These are phyloP conservation scores for Leccinum insolens DNA, from an alignment of 1,284 basidiomycete genomes.

Conservation along the genomic window DNA sequence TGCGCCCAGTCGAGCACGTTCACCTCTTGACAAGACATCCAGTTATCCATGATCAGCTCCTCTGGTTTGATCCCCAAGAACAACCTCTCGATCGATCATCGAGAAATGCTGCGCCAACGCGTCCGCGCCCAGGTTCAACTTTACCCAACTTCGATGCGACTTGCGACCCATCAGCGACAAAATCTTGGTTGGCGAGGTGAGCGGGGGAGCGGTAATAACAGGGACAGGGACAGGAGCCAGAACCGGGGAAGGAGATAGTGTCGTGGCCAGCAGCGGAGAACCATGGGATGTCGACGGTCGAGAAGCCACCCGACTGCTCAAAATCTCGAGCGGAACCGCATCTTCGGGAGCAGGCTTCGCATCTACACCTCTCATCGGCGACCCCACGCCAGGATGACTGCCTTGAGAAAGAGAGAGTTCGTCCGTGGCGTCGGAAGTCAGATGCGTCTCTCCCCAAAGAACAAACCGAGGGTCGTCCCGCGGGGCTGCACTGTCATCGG, in stretches of 20 bases:
- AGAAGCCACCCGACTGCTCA: slow-evolving; percentile 57
- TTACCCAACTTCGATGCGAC: slow-evolving; percentile 67
- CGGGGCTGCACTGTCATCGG: slow-evolving; percentile 68
- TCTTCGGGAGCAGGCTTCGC: slow-evolving; percentile 59
- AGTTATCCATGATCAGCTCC: slow-evolving; percentile 75
- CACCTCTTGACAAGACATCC: slow-evolving; percentile 40
- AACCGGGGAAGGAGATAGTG: background rate
- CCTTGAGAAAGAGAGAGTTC: slow-evolving; percentile 50
- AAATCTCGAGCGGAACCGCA: slow-evolving; percentile 66
- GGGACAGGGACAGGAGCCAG: background rate
- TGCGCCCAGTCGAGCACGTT: slow-evolving; percentile 82
- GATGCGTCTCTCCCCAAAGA: slow-evolving; percentile 76
- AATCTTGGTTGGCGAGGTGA: slow-evolving; percentile 32
- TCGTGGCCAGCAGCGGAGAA: slow-evolving; percentile 23
- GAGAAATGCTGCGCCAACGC: slow-evolving; percentile 79
- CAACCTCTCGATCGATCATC: slow-evolving; percentile 85
- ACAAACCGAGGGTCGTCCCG: slow-evolving; percentile 86
- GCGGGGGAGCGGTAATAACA: slow-evolving; percentile 20
- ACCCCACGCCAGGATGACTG: slow-evolving; percentile 47
- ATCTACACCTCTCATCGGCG: slow-evolving; percentile 39
- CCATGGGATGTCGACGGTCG: slow-evolving; percentile 40
- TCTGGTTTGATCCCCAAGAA: slow-evolving; percentile 84
- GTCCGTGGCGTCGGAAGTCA: slow-evolving; percentile 38
- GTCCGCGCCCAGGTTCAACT: slow-evolving; percentile 56
- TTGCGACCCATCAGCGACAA: slow-evolving; percentile 35